Base-by-base conservation (phyloP, 2,329 filamentous ascomycete species). In the Trichophyton simii region DNA sequence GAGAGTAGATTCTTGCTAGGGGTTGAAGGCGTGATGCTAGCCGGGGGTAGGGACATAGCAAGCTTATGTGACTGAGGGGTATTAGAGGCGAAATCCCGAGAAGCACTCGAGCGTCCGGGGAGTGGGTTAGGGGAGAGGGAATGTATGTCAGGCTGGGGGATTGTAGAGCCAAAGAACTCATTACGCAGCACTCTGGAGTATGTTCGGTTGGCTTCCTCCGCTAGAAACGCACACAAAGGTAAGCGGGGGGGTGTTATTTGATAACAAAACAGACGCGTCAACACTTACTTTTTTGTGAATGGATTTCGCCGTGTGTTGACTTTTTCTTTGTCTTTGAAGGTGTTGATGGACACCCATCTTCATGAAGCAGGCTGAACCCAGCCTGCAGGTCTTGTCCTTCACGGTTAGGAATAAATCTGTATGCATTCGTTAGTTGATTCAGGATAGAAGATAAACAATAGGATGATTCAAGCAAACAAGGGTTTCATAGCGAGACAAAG, bases 1-100 rank as follows among this genome's bases (percentile, higher is more conserved):
- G 88, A 89, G 72, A 99, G 97, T 44, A 99, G 83, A 67, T 99
- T 99, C 77, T 96, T 97, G 75, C 96, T 91, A 8, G 94, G 94
- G 3, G 94, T 99, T 0, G 92, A 95, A 0, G 94, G 94, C 0
- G 92, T 96, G 62, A 94, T 80, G 61, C 84, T 80, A 31, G 82
- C 86, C 1, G 87, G 83, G 9, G 88, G 86, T n/a, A 91, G 75
- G 25, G 83, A 79, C 11, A 84, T 79, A 13, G 81, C 77, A 13
- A 84, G 78, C 18, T 76, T 74, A 67, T 85, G 84, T 62, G 82
- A 84, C 28, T 91, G 91, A 54, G 91, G 91, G 4, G 92, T 96
- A 66, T 87, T 85, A 58, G 89, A 87, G 58, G 85, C 87, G 58
- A 85, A 83, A 71, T 89, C 84, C 64, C 83, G 81, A 63, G 79